phyloP scores from a whole-genome alignment of 768 basidiomycete species.

The Phylloporus arenicola region DNA sequence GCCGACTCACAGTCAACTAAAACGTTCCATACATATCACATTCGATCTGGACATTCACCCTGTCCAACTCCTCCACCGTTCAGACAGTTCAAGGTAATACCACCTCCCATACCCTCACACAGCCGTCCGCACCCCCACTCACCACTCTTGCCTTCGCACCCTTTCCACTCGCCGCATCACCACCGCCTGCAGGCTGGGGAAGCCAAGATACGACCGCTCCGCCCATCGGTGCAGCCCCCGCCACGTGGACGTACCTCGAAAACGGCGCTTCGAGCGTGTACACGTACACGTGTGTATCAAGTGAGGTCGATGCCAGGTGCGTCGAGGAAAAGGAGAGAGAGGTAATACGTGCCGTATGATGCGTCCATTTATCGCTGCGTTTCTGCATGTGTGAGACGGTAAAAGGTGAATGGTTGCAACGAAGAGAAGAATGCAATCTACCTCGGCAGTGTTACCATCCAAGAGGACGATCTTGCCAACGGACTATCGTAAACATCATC shows the following conservation, averaged over 20 bases:
- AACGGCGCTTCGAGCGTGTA: conserved; percentile 71
- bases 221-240: conserved; percentile 83
- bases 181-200: not conserved
- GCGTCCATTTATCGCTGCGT: conserved; percentile 76
- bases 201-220: conserved; percentile 80
- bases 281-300: conserved; percentile 91
- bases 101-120: conserved; percentile 69
- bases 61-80: not conserved
- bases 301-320: conserved; percentile 80
- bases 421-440: conserved; percentile 14
- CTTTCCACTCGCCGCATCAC: conserved; percentile 14
- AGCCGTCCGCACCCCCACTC: conserved; percentile 78
- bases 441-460: conserved; percentile 57
- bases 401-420: not conserved
- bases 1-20: not conserved
- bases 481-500: conserved; percentile 41
- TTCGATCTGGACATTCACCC: not conserved
- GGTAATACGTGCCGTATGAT: conserved; percentile 78
- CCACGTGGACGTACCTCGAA: conserved; percentile 67
- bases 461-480: conserved; percentile 78
- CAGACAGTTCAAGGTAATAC: conserved; percentile 17
- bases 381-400: conserved; percentile 33
- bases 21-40: not conserved
- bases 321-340: conserved; percentile 45
- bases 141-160: conserved; percentile 43